Evolutionary conservation across 2,329 filamentous ascomycete species (phyloP), one percentile per base, ranked within the genome.

Genomic region (Aspergillus arachidicola): DNA sequence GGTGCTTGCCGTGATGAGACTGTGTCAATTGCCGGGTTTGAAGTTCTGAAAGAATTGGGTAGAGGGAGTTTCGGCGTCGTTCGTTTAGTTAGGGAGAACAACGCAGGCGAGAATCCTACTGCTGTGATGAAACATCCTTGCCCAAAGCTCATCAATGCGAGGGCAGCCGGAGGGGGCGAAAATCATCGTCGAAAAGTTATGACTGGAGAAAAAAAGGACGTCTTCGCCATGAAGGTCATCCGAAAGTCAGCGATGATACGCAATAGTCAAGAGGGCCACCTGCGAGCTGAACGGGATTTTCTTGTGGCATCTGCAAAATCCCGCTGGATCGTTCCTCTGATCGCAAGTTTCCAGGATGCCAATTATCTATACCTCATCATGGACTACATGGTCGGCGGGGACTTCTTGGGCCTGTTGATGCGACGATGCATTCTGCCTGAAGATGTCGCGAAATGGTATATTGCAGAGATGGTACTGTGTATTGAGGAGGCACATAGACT

Each of bases 201-300:
- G 67, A 68, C 68, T 6, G 74, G 71, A 9, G 69, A 72, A 43
- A 78, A 71, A 62, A 85, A 83, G 57, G 85, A 91, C 62, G 88
- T 97, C 0, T 98, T 90, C 75, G 95, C 95, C 16, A 97, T 98
- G 94, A 98, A 98, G 75, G 91, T 97, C 36, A 98, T 98, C 69
- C 89, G 91, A 62, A 99, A 99, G 75, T 92, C 92, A 0, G 89
- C 93, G 61, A 98, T 97, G 94, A 84, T 98, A 60, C 88, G 89
- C 14, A 95, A 93, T 64, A 90, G 90, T 66, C 95, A 98, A 79
- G 94, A 98, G 78, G 94, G 92, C 0, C 95, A 98, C 79, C 79
- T 99, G 23, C 88, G 93, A 41, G 94, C 94, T 0, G 94, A 99
- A 75, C 84, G 94, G 68, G 95, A 98, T 71, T 96, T 98, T 68